Conservation (phyloP, 2,329 filamentous ascomycete genomes). For the Aspergillus amoenus region DNA sequence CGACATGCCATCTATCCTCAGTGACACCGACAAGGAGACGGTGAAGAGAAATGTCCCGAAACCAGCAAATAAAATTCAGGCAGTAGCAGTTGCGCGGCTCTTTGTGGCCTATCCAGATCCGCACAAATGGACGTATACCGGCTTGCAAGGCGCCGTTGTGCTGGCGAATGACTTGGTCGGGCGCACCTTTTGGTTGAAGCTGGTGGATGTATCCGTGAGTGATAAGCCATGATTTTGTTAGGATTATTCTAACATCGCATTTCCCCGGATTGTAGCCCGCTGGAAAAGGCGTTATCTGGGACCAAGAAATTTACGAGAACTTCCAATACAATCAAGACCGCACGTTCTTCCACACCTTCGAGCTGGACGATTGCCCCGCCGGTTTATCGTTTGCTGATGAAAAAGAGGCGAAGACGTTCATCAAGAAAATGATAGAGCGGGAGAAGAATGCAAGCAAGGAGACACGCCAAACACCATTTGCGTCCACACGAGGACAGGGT, state of each 20-base stretch:
- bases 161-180: conserved; percentile 92
- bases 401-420: conserved; percentile 94
- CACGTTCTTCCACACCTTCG: conserved; percentile 96
- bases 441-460: conserved; percentile 94
- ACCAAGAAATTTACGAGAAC: conserved; percentile 94
- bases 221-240: not conserved
- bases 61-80: conserved; percentile 94
- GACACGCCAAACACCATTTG: conserved; percentile 75
- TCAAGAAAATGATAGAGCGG: conserved; percentile 94
- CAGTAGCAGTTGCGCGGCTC: conserved; percentile 87
- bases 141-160: conserved; percentile 85
- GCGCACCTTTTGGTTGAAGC: conserved; percentile 94
- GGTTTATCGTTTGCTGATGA: conserved; percentile 92
- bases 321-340: conserved; percentile 96
- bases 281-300: conserved; percentile 86
- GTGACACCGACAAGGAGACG: conserved; percentile 91
- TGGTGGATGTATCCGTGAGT: conserved; percentile 92
- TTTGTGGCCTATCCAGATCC: conserved; percentile 89
- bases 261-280: conserved; percentile 55
- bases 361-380: conserved; percentile 87
- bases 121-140: conserved; percentile 89
- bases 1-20: conserved; percentile 66
- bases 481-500: conserved; percentile 50
- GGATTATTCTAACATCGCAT: conserved; percentile 12
- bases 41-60: conserved; percentile 95